Evolutionary conservation across 2,329 filamentous ascomycete genomes (phyloP).

Genomic region (Trichoderma sp.): DNA sequence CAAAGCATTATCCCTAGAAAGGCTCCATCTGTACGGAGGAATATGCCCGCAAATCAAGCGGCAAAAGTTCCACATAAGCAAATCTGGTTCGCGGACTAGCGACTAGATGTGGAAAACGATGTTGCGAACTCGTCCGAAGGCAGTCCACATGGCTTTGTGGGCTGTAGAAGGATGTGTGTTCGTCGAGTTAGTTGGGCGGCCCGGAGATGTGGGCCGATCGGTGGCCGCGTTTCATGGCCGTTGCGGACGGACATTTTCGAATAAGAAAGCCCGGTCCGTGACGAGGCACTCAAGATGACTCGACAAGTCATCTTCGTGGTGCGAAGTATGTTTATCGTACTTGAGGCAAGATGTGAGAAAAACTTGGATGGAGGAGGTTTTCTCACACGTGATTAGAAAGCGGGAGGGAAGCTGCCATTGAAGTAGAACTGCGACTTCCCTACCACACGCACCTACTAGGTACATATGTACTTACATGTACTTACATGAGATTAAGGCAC

Average conservation of each 20-base stretch:
- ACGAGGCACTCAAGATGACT: not conserved
- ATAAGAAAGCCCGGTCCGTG: too few species aligned
- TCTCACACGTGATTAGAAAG: not conserved
- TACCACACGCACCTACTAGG: not conserved
- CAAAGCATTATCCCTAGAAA: not conserved
- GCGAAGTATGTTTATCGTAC: not conserved
- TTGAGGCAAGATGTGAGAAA: not conserved
- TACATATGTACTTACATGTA: not conserved
- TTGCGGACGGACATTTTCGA: not conserved
- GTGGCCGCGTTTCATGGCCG: not conserved
- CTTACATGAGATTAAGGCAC: too few species aligned
- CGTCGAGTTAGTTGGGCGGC: not conserved
- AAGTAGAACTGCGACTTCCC: not conserved
- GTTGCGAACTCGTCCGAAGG: not conserved
- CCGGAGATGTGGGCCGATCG: not conserved
- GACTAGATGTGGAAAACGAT: not conserved
- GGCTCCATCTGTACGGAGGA: not conserved
- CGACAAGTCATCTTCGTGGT: not conserved
- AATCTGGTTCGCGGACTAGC: not conserved
- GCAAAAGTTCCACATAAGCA: not conserved
- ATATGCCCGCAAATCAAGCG: not conserved
- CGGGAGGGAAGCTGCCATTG: not conserved
- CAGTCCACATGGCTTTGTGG: not conserved
- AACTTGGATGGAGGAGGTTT: not conserved
- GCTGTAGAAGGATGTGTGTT: not conserved